Percentiles rank a stretch among this genome's conserved stretches.
These are phyloP conservation scores for Nicotiana attenuata DNA, from an alignment of 257 asterid species.

Conservation along the genomic window DNA sequence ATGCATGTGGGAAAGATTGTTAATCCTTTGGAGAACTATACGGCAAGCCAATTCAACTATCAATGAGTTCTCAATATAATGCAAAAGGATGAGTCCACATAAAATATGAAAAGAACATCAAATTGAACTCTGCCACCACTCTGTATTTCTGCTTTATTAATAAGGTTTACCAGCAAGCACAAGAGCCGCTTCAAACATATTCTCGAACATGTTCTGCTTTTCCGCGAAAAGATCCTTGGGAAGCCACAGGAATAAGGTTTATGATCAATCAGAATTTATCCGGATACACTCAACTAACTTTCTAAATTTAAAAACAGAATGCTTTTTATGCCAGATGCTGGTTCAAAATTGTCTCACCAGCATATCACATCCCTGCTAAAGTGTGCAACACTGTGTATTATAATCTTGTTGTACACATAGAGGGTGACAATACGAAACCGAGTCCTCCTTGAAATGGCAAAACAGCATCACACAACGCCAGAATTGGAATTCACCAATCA, in stretches of 20 bases:
- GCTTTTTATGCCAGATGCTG: not conserved
- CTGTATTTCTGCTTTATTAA: not conserved
- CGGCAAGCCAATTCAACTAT: not conserved
- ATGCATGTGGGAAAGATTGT: slow-evolving; percentile 6
- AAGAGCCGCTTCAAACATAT: not conserved
- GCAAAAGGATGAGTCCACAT: not conserved
- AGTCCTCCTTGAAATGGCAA: not conserved
- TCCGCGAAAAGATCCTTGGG: not conserved
- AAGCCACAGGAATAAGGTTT: not conserved
- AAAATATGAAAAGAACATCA: slow-evolving; percentile 4
- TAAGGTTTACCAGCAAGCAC: not conserved
- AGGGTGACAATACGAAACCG: not conserved
- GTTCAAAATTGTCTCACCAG: not conserved
- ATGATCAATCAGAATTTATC: not conserved
- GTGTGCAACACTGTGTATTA: not conserved
- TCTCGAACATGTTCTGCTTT: not conserved
- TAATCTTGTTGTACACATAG: not conserved
- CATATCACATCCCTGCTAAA: not conserved
- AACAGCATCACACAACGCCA: not conserved
- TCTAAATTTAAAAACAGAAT: not conserved
- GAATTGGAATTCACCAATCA: not conserved
- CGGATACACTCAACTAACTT: not conserved
- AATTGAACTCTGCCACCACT: not conserved
- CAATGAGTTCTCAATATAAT: not conserved
- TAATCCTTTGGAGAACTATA: not conserved